Evolutionary conservation across 345 rosid species (phyloP).

Genomic region (Gossypium mustelinum): DNA sequence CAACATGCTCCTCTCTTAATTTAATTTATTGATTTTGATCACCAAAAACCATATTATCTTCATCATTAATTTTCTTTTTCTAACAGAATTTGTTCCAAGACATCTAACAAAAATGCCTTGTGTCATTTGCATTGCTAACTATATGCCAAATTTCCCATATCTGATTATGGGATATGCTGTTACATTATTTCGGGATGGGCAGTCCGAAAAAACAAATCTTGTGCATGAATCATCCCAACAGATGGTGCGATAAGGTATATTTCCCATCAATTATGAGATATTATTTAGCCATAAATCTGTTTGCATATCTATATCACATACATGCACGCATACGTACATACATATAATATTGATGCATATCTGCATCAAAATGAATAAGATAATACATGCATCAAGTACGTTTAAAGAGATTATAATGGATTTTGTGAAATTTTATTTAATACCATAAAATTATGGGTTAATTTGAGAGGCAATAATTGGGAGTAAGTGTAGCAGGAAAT

Average conservation of each 20-base stretch:
- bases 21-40: neutral
- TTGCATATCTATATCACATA: neutral
- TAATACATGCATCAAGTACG: neutral
- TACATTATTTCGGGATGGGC: neutral
- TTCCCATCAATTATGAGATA: neutral
- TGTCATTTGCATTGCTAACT: neutral
- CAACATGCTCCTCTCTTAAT: constrained; percentile 17
- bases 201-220: neutral
- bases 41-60: neutral
- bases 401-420: neutral
- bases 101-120: neutral
- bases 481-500: neutral
- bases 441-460: too few relatives aligned
- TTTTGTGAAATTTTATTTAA: neutral
- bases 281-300: neutral
- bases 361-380: too few relatives aligned
- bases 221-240: neutral
- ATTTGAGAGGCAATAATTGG: neutral
- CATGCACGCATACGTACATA: neutral
- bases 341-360: too few relatives aligned
- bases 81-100: neutral
- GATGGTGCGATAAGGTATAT: neutral
- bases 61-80: neutral
- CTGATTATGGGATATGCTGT: neutral
- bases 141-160: neutral